These are phyloP conservation scores for Medicago arabica DNA, from an alignment of 306 rosid genomes.

Conservation along the genomic window DNA sequence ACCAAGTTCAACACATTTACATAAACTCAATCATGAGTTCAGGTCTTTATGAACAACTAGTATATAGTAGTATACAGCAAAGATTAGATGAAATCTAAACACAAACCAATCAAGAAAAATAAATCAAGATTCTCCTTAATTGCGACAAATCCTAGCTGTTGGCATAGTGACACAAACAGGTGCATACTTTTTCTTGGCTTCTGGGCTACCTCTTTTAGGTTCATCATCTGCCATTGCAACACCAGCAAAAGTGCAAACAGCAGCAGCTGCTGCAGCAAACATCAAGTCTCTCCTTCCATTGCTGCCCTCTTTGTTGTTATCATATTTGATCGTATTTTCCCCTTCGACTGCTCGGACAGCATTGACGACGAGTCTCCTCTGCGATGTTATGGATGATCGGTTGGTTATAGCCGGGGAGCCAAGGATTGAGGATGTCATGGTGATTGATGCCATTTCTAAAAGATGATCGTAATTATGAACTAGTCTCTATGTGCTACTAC, in stretches of 20 bases:
- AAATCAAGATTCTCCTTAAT: conserved; percentile 28
- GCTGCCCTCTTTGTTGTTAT: conserved; percentile 28
- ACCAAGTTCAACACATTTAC: too few relatives aligned
- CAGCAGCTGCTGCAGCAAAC: conserved; percentile 47
- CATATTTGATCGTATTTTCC: conserved; percentile 33
- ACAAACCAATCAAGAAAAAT: conserved; percentile 1
- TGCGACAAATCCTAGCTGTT: conserved; percentile 57
- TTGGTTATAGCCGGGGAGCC: conserved; percentile 32
- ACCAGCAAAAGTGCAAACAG: conserved; percentile 48
- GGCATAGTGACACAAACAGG: conserved; percentile 63
- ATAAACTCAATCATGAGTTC: too few relatives aligned
- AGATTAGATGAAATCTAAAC: conserved; percentile 1
- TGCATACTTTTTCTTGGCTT: conserved; percentile 57
- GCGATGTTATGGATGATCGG: background rate
- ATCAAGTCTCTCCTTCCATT: conserved; percentile 55
- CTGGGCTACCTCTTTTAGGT: conserved; percentile 49
- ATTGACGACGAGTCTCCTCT: conserved; percentile 22
- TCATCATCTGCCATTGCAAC: conserved; percentile 46
- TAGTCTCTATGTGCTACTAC: background rate
- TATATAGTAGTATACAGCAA: conserved; percentile 29
- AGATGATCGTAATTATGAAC: background rate
- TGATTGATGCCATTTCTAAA: conserved; percentile 51
- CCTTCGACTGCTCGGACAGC: conserved; percentile 41
- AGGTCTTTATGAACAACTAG: too few relatives aligned
- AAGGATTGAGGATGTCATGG: conserved; percentile 52